These are phyloP conservation scores for Kernera saxatilis DNA, from an alignment of 345 rosid genomes.

Conservation along the genomic window DNA sequence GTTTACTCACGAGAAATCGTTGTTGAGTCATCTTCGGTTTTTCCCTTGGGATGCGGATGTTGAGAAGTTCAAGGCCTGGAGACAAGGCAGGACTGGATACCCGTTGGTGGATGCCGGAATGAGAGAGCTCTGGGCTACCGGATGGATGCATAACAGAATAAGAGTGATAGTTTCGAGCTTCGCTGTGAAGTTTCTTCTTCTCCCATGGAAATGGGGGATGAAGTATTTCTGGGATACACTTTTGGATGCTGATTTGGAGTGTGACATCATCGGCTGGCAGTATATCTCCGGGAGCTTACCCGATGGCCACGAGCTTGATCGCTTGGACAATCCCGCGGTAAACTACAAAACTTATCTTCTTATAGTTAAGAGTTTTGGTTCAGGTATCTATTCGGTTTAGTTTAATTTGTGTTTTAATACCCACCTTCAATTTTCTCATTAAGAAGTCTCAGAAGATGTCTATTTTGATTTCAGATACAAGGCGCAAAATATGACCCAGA, in stretches of 20 bases:
- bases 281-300: slow-evolving; percentile 94
- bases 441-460: neutral
- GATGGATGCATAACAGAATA: slow-evolving; percentile 86
- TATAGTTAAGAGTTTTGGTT: neutral
- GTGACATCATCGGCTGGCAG: slow-evolving; percentile 93
- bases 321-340: slow-evolving; percentile 84
- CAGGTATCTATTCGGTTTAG: too few relatives aligned
- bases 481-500: slow-evolving; percentile 74
- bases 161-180: slow-evolving; percentile 89
- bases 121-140: slow-evolving; percentile 99
- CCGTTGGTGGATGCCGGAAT: slow-evolving; percentile 96
- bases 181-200: slow-evolving; percentile 79
- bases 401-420: too few relatives aligned
- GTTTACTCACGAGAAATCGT: slow-evolving; percentile 70
- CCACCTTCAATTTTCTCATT: too few relatives aligned
- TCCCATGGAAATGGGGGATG: slow-evolving; percentile 99
- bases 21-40: slow-evolving; percentile 58
- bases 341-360: neutral
- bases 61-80: slow-evolving; percentile 76
- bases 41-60: slow-evolving; percentile 75
- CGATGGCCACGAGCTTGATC: slow-evolving; percentile 91
- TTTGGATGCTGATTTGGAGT: slow-evolving; percentile 86
- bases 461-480: slow-evolving; percentile 53
- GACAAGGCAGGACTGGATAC: slow-evolving; percentile 92
- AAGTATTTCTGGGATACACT: slow-evolving; percentile 96